Evolutionary conservation across 176 grass and related monocot species (phyloP), one percentile per base, ranked within the genome.

Genomic region (Areca catechu): DNA sequence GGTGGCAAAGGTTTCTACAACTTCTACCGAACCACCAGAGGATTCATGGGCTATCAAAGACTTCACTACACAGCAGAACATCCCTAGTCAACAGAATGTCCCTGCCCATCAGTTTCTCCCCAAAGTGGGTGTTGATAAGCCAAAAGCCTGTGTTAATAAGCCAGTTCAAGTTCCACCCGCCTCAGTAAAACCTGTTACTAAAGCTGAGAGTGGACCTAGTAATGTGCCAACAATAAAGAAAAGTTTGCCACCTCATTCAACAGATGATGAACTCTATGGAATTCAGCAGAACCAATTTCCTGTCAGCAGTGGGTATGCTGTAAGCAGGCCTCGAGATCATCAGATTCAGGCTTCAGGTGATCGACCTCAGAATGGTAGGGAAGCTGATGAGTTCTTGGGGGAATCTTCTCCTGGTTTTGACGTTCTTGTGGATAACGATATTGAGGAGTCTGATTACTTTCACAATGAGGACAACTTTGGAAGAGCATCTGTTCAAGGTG

Each of bases 331-430:
- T 43, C 68, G 78, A 51, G 53, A 47, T 70, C 72, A 71, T 52
- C 47, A 79, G 21, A 63, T 65, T 57, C 64, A 61, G 59, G 67
- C 9, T 76, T 57, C 53, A 16, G 83, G 84, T 61, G 83, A 85
- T 47, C 57, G 77, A n/a, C 61, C 92, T 17, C 80, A 82, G 54
- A 76, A 88, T 73, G 83, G 83, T 67, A 74, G 75, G 74, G 93
- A 98, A 7, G 66, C 66, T 53, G 87, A 88, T 77, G 84, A 98
- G 5, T 67, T 91, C 53, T 51, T 75, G 29, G 75, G 72, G 19
- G 92, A 97, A 67, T 85, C 86, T 77, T 86, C 92, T 10, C 86
- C 87, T 72, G 93, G 87, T 37, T 97, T 97, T 77, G 92, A 97
- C 49, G 92, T 97, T 67, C 83, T 97, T 54, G 92, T 97, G 48